Percentiles rank a stretch among this genome's conserved stretches.
phyloP scores from a whole-genome alignment of 352 stramenopile genomes.

The Pilasporangium apinafurcum region DNA sequence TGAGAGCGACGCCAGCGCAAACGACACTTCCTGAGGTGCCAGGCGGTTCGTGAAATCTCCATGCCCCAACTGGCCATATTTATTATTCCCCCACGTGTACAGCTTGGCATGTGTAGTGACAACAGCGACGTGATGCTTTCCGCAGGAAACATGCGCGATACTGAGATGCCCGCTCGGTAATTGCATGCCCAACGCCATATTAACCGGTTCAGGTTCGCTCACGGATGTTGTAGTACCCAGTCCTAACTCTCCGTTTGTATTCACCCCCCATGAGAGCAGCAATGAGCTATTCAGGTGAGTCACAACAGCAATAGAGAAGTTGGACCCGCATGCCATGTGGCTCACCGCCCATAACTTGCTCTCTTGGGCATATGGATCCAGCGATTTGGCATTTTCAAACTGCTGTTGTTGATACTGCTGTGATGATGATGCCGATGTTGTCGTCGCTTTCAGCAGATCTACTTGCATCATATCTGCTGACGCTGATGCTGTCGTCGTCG shows the following conservation, averaged over 20 bases:
- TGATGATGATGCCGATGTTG: no score
- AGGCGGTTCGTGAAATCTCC: conserved; percentile 40
- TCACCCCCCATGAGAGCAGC: conserved; percentile 48
- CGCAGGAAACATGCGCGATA: conserved; percentile 47
- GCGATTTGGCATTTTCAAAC: neutral
- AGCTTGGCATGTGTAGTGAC: conserved; percentile 50
- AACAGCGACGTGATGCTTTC: conserved; percentile 65
- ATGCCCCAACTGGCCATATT: conserved; percentile 61
- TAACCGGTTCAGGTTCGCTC: conserved; percentile 26
- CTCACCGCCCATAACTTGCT: conserved; percentile 52
- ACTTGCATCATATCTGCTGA: conserved; percentile 20
- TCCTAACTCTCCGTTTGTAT: conserved; percentile 51
- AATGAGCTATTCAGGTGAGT: conserved; percentile 26
- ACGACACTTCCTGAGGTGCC: conserved; percentile 45
- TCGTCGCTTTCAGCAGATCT: conserved; percentile 19
- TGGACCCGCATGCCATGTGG: conserved; percentile 45
- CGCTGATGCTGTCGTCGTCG: no score
- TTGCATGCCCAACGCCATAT: conserved; percentile 19
- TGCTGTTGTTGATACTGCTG: no score
- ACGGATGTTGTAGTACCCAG: conserved; percentile 31
- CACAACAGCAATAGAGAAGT: conserved; percentile 54
- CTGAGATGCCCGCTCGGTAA: conserved; percentile 27
- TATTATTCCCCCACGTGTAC: conserved; percentile 75
- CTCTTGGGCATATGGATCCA: conserved; percentile 10
- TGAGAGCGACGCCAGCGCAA: conserved; percentile 30